Evolutionary conservation across 257 asterid genomes (phyloP), one percentile per base, ranked within the genome.

Genomic region (Solanum raphanifolium): DNA sequence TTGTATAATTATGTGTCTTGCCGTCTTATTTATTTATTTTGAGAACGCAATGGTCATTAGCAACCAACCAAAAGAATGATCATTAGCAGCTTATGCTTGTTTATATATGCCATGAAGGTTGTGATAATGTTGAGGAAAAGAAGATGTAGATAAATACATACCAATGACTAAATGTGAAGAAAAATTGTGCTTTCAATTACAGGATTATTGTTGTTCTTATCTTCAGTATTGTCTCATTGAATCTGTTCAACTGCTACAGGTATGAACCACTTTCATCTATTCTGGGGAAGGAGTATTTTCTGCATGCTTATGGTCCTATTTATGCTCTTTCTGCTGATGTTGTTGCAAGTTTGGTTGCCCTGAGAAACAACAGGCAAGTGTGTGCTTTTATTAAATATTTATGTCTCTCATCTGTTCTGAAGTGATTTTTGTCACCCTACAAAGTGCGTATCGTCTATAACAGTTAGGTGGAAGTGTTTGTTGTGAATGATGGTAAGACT

Each of bases 251-350:
- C 89, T 87, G 74, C 27, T 93, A 88, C 96, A 97, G 99, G 99
- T 96, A 94, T 87, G 99, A 97, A 87, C 99, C 99, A 48, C 92
- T 94, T 87, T 90, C 95, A 6, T 68, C 89, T 93, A 90, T 97
- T 92, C 94, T 97, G 72, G 99, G 99, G 87, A 94, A 92, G 93
- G 99, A 97, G 91, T 97, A 97, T 88, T 97, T 97, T 91, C 94
- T 97, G 81, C 99, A 97, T 68, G 99, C 98, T 52, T 97, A 97
- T 81, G 99, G 99, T 69, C 99, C 99, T 75, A 93, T 97, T 69
- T 96, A 97, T 93, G 99, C 99, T 88, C 96, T 97, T 83, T 96
- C 99, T 71, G 97, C 96, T 4, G 99, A 96, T 86, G 99, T 97
- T 34, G 99, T 96, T 25, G 95, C 96, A 72, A 97, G 98, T 94